Evolutionary conservation across 495 filamentous ascomycete genomes (phyloP), one percentile per base, ranked within the genome.

Genomic region (Haplographium delicatum): DNA sequence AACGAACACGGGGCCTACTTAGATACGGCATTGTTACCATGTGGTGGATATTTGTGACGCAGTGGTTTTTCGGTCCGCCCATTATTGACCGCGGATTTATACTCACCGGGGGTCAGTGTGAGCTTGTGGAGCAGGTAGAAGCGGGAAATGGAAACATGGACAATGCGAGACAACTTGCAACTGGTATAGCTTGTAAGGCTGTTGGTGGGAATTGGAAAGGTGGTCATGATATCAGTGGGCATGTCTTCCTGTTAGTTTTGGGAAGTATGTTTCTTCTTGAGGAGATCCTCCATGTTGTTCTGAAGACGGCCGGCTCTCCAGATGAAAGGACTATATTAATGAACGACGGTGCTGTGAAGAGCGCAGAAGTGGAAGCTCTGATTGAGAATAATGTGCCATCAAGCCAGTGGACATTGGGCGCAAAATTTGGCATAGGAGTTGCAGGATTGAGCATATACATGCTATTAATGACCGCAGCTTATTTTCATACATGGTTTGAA

Each of bases 401-500:
- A 20, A 64, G 65, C 22, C 52, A 57, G 51, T 61, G 71, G 47
- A 70, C 72, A 5, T 47, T 69, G 5, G 72, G 69, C 1, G 69
- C 71, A 23, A 78, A 60, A 56, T 63, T 71, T 13, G 74, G 71
- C 7, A 55, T 80, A 62, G 77, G 60, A 35, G 62, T 81, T 56
- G 61, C 83, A 58, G 80, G 68, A 4, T 57, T 96, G 61, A 84
- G 81, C 51, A 83, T 80, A 78, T 96, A 89, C 86, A 97, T 97
- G 91, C 65, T 96, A 66, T 73, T 96, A 41, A 98, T 98, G 93
- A 98, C 93, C 34, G 89, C 91, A 9, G 85, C 89, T 37, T 96
- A 90, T 72, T 98, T 98, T 51, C 93, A 98, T 65, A 96, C 93
- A 4, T 96, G 91, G 93, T 82, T 91, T 62, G 93, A 98, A 71